A percentile compares a stretch with the other conserved stretches of the same genome.
Conservation (phyloP, 106 monocot species). For the Allium cepa region DNA sequence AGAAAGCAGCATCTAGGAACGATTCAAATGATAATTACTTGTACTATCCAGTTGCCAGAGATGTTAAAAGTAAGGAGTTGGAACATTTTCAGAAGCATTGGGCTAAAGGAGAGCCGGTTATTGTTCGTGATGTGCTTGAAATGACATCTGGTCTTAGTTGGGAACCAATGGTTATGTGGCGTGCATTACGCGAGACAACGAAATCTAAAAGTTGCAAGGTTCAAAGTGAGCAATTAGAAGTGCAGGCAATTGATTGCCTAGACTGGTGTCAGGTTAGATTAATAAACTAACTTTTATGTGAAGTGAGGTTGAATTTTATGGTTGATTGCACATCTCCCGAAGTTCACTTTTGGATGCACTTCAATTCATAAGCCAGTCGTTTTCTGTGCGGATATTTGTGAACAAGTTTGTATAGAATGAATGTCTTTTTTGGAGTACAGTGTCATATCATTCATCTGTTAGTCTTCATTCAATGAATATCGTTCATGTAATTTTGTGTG, state of each 20-base stretch:
- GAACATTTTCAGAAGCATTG: conserved; percentile 57
- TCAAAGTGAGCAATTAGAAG: conserved; percentile 30
- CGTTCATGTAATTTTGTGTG: too few relatives aligned
- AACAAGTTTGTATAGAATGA: background rate
- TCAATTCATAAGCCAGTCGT: background rate
- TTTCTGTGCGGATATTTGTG: background rate
- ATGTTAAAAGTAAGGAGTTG: conserved; percentile 29
- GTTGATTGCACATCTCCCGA: background rate
- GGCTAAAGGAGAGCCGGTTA: conserved; percentile 63
- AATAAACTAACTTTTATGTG: background rate
- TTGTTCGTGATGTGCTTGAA: conserved; percentile 55
- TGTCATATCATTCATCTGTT: background rate
- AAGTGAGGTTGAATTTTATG: background rate
- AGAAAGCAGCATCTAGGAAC: conserved; percentile 37
- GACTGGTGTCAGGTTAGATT: conserved; percentile 68
- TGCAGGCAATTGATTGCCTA: conserved; percentile 67
- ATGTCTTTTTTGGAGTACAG: background rate
- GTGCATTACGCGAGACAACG: conserved; percentile 55
- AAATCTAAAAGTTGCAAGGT: conserved; percentile 17
- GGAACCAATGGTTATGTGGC: conserved; percentile 85
- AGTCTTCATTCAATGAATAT: background rate
- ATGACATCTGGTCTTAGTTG: conserved; percentile 59
- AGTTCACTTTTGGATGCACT: background rate
- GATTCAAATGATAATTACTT: conserved; percentile 44
- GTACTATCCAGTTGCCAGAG: conserved; percentile 42